These are phyloP conservation scores for Curvularia lunata DNA, from an alignment of 2,329 filamentous ascomycete genomes.

Conservation along the genomic window DNA sequence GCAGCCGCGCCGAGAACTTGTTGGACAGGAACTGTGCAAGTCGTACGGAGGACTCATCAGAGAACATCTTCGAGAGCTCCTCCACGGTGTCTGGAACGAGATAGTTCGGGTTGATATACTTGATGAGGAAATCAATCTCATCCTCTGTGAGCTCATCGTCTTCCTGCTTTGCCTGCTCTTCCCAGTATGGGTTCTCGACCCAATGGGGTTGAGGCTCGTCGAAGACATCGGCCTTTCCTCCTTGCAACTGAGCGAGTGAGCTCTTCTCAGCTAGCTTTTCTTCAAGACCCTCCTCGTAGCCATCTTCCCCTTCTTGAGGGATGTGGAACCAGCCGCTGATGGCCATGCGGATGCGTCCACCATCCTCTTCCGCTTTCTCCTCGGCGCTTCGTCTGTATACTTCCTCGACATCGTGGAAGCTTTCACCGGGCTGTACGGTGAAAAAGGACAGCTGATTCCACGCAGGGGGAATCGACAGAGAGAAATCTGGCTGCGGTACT, in stretches of 20 bases:
- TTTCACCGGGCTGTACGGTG: conserved; percentile 96
- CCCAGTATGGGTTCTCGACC: conserved; percentile 50
- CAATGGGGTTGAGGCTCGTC: conserved; percentile 75
- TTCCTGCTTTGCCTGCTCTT: conserved; percentile 54
- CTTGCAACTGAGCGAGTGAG: conserved; percentile 89
- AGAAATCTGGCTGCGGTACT: conserved; percentile 78
- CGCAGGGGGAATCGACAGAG: conserved; percentile 85
- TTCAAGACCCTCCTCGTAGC: conserved; percentile 85
- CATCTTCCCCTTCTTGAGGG: conserved; percentile 90
- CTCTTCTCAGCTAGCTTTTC: conserved; percentile 88
- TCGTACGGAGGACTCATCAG: conserved; percentile 82
- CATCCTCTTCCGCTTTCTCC: conserved; percentile 69
- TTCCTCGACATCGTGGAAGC: conserved; percentile 98
- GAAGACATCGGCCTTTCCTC: conserved; percentile 81
- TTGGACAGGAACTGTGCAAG: conserved; percentile 78
- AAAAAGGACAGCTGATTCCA: conserved; percentile 99
- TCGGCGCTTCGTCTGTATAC: conserved; percentile 74
- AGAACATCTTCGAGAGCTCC: conserved; percentile 78
- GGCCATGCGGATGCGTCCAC: conserved; percentile 87
- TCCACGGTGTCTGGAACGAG: conserved; percentile 90
- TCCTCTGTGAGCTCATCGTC: conserved; percentile 69
- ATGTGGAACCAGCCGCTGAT: conserved; percentile 99
- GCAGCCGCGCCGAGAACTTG: conserved; percentile 77
- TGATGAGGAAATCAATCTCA: conserved; percentile 87
- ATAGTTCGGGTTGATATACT: conserved; percentile 89